Percentiles rank a stretch among this genome's conserved stretches.
Evolutionary conservation across 208 protist species (phyloP).

Genomic region (Leishmania arabica): DNA sequence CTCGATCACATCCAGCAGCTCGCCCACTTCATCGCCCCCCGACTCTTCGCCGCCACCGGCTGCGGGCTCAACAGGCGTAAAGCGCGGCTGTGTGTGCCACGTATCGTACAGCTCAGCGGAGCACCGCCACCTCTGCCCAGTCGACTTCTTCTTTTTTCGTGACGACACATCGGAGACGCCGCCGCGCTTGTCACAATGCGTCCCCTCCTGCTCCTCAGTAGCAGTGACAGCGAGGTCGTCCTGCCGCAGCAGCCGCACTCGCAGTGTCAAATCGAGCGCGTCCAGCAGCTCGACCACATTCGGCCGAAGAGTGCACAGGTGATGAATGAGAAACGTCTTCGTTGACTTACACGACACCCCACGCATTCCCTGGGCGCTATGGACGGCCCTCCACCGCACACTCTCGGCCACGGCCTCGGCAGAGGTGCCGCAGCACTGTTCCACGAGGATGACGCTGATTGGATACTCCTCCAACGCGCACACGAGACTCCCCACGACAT

Average conservation of each 20-base stretch:
- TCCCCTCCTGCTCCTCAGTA: neutral
- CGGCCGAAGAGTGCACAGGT: slow-evolving; percentile 21
- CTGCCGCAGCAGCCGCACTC: slow-evolving; percentile 11
- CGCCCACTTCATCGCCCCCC: slow-evolving; percentile 4
- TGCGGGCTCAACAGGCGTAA: neutral
- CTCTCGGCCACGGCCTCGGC: slow-evolving; percentile 12
- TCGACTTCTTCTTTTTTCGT: neutral
- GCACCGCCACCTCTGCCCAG: slow-evolving; percentile 12
- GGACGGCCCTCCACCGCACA: slow-evolving; percentile 18
- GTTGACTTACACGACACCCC: neutral
- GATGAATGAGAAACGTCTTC: slow-evolving; percentile 8
- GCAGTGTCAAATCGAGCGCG: slow-evolving; percentile 20
- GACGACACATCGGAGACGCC: neutral
- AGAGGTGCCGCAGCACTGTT: slow-evolving; percentile 18
- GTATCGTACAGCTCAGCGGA: slow-evolving; percentile 21
- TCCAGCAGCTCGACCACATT: slow-evolving; percentile 1
- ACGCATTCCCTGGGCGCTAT: neutral
- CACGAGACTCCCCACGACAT: slow-evolving; percentile 21
- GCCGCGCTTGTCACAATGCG: neutral
- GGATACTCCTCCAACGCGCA: slow-evolving; percentile 22
- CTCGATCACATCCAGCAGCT: slow-evolving; percentile 4
- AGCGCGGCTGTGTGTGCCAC: slow-evolving; percentile 17
- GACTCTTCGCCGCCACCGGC: neutral
- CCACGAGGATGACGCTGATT: slow-evolving; percentile 21
- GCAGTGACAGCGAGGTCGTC: neutral